phyloP scores from a whole-genome alignment of 1,139 yeast species.

The Geotrichum phurueaensis region DNA sequence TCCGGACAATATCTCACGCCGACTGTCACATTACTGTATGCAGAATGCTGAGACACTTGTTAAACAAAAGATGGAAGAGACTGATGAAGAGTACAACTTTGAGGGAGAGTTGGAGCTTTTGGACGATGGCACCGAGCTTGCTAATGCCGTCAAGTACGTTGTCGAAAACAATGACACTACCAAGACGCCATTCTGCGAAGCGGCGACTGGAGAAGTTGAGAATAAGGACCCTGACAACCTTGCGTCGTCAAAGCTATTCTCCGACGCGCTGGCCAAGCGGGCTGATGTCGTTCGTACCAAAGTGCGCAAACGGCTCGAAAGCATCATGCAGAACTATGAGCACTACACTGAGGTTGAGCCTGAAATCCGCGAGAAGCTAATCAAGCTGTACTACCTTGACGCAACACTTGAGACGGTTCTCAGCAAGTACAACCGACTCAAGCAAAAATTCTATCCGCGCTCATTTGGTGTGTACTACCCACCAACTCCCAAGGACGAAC shows the following conservation, averaged over 20 bases:
- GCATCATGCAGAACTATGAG: constrained; percentile 23
- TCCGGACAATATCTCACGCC: constrained; percentile 65
- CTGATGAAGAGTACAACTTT: constrained; percentile 34
- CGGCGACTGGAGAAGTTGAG: background rate
- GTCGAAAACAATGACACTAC: constrained; percentile 20
- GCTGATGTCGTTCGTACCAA: constrained; percentile 27
- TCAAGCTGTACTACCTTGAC: constrained; percentile 33
- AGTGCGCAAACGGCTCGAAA: constrained; percentile 28
- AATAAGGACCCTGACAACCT: background rate
- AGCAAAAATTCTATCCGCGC: constrained; percentile 1
- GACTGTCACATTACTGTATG: constrained; percentile 76
- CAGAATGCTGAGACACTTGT: constrained; percentile 61
- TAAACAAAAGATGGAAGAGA: constrained; percentile 9
- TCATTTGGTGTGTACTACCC: constrained; percentile 7
- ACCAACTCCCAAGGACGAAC: background rate
- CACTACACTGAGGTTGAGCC: background rate
- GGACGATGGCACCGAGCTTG: constrained; percentile 29
- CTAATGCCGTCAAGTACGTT: constrained; percentile 29
- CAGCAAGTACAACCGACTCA: constrained; percentile 22
- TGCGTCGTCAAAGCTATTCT: constrained; percentile 19
- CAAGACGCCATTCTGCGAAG: background rate
- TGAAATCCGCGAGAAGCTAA: constrained; percentile 22
- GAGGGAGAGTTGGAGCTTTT: constrained; percentile 29
- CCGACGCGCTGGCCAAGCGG: constrained; percentile 27
- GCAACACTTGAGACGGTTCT: constrained; percentile 32